A percentile compares a stretch with the other conserved stretches of the same genome.
Evolutionary conservation across 352 stramenopile genomes (phyloP).

Genomic region (Phytophthora pseudosyringae): DNA sequence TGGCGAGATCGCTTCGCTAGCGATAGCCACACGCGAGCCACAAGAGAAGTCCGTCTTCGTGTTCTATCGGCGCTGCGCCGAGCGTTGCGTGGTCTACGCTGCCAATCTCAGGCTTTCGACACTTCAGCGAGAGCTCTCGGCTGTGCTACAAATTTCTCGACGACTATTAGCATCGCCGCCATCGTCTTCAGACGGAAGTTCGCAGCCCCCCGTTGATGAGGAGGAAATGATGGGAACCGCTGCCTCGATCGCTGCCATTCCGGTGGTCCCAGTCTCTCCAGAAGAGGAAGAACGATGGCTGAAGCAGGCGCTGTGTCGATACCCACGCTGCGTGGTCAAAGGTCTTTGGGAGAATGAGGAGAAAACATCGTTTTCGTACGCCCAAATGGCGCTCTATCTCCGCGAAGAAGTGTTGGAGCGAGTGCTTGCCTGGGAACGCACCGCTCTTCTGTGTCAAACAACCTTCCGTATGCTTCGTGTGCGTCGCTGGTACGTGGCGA

Average conservation of each 20-base stretch:
- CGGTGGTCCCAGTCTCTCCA: slow-evolving; percentile 34
- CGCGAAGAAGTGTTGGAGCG: slow-evolving; percentile 66
- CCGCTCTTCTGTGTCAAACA: slow-evolving; percentile 54
- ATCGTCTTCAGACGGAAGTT: background rate
- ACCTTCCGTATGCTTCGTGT: slow-evolving; percentile 65
- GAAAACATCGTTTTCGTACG: slow-evolving; percentile 47
- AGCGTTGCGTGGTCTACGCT: slow-evolving; percentile 68
- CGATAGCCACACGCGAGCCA: slow-evolving; percentile 44
- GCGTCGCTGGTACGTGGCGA: slow-evolving; percentile 58
- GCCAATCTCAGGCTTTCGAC: slow-evolving; percentile 56
- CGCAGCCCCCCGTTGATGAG: slow-evolving; percentile 4
- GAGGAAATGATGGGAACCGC: slow-evolving; percentile 13
- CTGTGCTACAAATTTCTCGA: slow-evolving; percentile 35
- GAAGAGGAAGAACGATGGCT: slow-evolving; percentile 34
- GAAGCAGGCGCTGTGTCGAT: slow-evolving; percentile 42
- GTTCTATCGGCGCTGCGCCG: slow-evolving; percentile 46
- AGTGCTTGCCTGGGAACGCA: slow-evolving; percentile 60
- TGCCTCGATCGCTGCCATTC: slow-evolving; percentile 5
- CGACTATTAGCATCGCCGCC: slow-evolving; percentile 5
- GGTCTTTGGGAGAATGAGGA: slow-evolving; percentile 70
- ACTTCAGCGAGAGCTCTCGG: slow-evolving; percentile 62
- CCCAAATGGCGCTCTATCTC: slow-evolving; percentile 72
- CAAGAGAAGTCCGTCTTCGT: slow-evolving; percentile 58
- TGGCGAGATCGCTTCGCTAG: slow-evolving; percentile 61
- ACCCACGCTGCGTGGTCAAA: slow-evolving; percentile 43